Percentiles rank a stretch among this genome's conserved stretches.
Evolutionary conservation across 306 rosid genomes (phyloP).

Genomic region (Castanea mollissima): DNA sequence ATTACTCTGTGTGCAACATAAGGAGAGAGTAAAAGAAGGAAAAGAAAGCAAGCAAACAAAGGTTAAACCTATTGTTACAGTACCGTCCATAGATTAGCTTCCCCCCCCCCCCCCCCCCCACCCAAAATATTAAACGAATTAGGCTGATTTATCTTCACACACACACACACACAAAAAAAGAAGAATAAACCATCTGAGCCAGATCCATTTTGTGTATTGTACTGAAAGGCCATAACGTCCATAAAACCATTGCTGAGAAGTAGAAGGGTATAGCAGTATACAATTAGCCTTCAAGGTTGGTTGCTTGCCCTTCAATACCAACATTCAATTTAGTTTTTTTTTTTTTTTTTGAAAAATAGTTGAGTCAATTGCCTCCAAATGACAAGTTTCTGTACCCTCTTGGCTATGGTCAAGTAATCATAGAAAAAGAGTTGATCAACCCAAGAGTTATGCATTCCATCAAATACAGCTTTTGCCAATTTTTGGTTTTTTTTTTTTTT

Average conservation of each 20-base stretch:
- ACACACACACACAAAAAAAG: not conserved
- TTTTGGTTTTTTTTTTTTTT: no score
- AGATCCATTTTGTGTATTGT: not conserved
- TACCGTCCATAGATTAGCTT: conserved; percentile 43
- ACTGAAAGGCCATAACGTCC: not conserved
- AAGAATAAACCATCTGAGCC: not conserved
- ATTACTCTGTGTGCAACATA: not conserved
- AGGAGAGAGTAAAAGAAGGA: not conserved
- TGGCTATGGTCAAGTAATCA: no score
- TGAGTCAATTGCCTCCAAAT: not conserved
- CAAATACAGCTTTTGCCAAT: no score
- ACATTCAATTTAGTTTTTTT: not conserved
- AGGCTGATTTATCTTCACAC: not conserved
- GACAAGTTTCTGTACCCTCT: no score
- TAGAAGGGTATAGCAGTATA: not conserved
- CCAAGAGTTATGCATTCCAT: no score
- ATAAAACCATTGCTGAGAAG: not conserved
- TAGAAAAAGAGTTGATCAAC: no score
- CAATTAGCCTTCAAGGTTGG: not conserved
- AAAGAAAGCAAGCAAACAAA: not conserved
- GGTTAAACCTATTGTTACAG: not conserved
- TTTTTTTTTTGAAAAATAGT: not conserved
- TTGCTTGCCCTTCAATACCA: not conserved
- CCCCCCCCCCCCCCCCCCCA: conserved; percentile 80
- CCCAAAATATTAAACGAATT: conserved; percentile 47